Percentiles rank a stretch among this genome's conserved stretches.
Evolutionary conservation across 495 filamentous ascomycete genomes (phyloP).

Genomic region (Penicillium lividum): DNA sequence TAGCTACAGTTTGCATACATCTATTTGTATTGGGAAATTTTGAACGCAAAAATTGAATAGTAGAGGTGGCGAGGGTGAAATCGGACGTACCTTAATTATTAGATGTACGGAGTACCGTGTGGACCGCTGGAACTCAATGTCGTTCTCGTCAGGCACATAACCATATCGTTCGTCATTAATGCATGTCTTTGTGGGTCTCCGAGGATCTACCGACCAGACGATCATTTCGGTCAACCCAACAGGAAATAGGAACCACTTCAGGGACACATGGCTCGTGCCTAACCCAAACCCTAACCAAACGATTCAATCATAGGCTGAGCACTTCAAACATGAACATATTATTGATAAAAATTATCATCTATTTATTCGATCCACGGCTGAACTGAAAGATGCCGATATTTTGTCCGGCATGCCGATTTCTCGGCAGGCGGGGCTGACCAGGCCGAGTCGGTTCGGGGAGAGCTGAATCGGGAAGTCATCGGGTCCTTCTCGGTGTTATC

Average conservation of each 20-base stretch:
- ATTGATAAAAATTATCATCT: background rate
- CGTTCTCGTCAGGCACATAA: background rate
- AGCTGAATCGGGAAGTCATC: slow-evolving; percentile 23
- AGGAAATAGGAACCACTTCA: slow-evolving; percentile 12
- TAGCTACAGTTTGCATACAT: background rate
- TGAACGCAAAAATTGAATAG: background rate
- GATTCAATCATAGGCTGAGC: background rate
- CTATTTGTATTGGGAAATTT: background rate
- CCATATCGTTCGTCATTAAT: slow-evolving; percentile 14
- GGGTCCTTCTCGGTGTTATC: slow-evolving; percentile 24
- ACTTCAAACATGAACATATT: background rate
- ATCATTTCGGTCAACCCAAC: slow-evolving; percentile 22
- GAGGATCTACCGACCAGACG: slow-evolving; percentile 23
- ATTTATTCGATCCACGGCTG: background rate
- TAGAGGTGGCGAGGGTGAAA: background rate
- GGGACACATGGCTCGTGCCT: background rate
- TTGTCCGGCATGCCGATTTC: slow-evolving; percentile 17
- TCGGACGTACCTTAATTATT: background rate
- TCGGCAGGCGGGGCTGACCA: slow-evolving; percentile 17
- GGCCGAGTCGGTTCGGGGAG: slow-evolving; percentile 21
- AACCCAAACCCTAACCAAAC: background rate
- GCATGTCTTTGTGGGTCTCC: slow-evolving; percentile 11
- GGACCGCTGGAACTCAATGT: background rate
- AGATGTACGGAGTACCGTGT: background rate
- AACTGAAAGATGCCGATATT: background rate